Conservation (phyloP, 768 basidiomycete genomes). For the Postia placenta region DNA sequence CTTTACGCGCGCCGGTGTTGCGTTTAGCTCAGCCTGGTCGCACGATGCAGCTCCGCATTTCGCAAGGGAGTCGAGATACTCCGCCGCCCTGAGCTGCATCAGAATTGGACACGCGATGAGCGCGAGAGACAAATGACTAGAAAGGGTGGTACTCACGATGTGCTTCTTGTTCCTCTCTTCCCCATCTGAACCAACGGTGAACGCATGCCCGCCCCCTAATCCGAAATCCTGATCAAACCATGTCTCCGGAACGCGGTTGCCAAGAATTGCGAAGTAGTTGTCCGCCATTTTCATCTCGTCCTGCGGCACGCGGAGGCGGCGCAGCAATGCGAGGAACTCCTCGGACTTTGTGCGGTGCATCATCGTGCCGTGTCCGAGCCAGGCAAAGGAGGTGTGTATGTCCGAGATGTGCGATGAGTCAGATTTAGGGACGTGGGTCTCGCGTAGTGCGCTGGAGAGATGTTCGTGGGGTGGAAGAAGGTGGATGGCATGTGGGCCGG, state of each 20-base stretch:
- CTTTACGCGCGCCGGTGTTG: slow-evolving; percentile 5
- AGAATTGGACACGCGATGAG: neutral
- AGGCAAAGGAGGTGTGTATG: slow-evolving; percentile 54
- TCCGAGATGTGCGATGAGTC: slow-evolving; percentile 15
- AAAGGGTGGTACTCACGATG: slow-evolving; percentile 39
- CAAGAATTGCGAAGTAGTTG: slow-evolving; percentile 59
- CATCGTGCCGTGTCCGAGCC: slow-evolving; percentile 62
- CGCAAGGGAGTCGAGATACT: slow-evolving; percentile 23
- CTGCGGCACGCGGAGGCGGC: slow-evolving; percentile 34
- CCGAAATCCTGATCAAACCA: slow-evolving; percentile 64
- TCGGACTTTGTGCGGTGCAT: slow-evolving; percentile 36
- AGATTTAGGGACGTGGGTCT: slow-evolving; percentile 26
- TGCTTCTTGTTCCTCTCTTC: slow-evolving; percentile 50
- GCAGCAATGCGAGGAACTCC: slow-evolving; percentile 45
- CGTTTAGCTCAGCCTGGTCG: slow-evolving; percentile 4
- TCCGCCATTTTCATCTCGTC: slow-evolving; percentile 62
- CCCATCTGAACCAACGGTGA: slow-evolving; percentile 56
- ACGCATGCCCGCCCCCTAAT: slow-evolving; percentile 53
- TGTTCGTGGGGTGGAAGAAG: slow-evolving; percentile 59
- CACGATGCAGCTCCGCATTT: slow-evolving; percentile 14
- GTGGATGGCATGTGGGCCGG: slow-evolving; percentile 32
- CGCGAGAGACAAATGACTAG: neutral
- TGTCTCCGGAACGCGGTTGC: slow-evolving; percentile 48
- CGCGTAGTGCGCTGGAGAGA: slow-evolving; percentile 46
- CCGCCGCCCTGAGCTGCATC: slow-evolving; percentile 39